Evolutionary conservation across 495 filamentous ascomycete species (phyloP), one percentile per base, ranked within the genome.

Genomic region (Penicillium silybi): DNA sequence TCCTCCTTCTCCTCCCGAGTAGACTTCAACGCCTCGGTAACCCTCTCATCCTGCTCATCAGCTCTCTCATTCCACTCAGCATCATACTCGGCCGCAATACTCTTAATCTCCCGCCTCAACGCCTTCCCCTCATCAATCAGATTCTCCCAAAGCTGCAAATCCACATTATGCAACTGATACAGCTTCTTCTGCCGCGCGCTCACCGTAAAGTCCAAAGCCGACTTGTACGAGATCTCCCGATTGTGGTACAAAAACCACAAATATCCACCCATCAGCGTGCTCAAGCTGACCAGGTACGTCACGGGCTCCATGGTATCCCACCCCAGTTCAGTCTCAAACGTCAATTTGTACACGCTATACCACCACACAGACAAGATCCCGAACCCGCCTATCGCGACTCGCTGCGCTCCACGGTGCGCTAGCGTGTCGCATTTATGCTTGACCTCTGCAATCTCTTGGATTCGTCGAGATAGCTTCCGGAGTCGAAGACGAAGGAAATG

Each of bases 251-350:
- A 76, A 61, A 97, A 96, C 87, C 90, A 96, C 54, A 95, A 71
- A 57, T 96, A 97, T 22, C 90, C 90, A 34, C 85, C 83, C 74
- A 97, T 93, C 64, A 95, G 79, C 15, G 87, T 89, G 6, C 83
- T 81, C 53, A 95, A 75, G 11, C 88, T 89, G 10, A 88, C 88
- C 34, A 96, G 80, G 61, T 96, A 95, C 44, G 89, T 95, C 2
- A 96, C 81, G 0, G 92, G 91, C 67, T 96, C 91, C 78, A 96
- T 90, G 0, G 88, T 83, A 58, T 95, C 90, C 92, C 92, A 96
- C 4, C 89, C 90, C 19, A 85, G 69, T 26, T 84, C 78, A 10
- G 88, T 92, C 56, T 87, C 78, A 56, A 96, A 93, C 0, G 90
- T 90, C 25, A 89, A 64, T 49, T 78, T 80, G 65, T 89, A 91